Evolutionary conservation across 2,329 filamentous ascomycete species (phyloP), one percentile per base, ranked within the genome.

Genomic region (Phialemoniopsis sp.): DNA sequence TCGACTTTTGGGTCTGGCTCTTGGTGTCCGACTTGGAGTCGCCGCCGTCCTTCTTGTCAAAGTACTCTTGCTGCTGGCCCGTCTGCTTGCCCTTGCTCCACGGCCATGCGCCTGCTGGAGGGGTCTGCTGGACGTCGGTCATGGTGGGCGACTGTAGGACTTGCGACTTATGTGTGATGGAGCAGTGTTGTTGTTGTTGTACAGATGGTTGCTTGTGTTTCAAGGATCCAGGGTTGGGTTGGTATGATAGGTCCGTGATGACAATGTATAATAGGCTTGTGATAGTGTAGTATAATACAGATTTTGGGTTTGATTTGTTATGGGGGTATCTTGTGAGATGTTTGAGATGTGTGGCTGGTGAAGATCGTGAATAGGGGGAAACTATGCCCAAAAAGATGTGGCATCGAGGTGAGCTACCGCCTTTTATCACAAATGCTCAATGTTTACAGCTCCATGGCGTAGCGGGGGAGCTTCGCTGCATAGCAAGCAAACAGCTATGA

Each of bases 91-190:
- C 42, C 44, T 48, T 48, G 35, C 44, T 42, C 44, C 44, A 48
- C 29, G 46, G 46, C 46, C 46, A 48, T 17, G 37, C 46, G 44
- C 46, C 46, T 32, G 44, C 42, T 32, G 43, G 39, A 33, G 44
- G 37, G n/a, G 44, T 40, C 17, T 38, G 8, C 8, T 29, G 13
- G 19, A 39, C 37, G 34, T 48, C 46, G 29, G 46, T 32, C 46
- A 48, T 48, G 16, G 29, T n/a, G 8, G 26, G n/a, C 16, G 13
- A 14, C 13, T 16, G 18, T 9, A 34, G n/a, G 12, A 19, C 14
- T 12, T 12, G 14, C 31, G 9, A 13, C 8, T 15, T 8, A 32
- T 12, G 31, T 9, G 9, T 29, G 29, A n/a, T n/a, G 10, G 29
- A 30, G 10, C 10, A 30, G 10, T n/a, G 29, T 30, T 33, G 31